Evolutionary conservation across 1,284 basidiomycete genomes (phyloP).

Genomic region (Neolentinus lepideus): DNA sequence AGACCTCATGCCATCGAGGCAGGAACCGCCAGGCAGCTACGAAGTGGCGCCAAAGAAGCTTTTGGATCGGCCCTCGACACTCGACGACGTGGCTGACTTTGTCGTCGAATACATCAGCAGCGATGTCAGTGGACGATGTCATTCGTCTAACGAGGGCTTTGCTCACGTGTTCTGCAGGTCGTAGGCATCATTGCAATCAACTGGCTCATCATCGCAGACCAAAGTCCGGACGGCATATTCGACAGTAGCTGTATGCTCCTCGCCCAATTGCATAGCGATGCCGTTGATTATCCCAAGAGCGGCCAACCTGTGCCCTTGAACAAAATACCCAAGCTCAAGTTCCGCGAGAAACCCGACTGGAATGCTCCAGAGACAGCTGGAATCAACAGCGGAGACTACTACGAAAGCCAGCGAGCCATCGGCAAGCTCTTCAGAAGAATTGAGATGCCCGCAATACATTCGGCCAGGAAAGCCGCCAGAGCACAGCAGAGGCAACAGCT

Average conservation of each 20-base stretch:
- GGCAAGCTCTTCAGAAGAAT: slow-evolving; percentile 52
- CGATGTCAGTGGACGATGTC: slow-evolving; percentile 34
- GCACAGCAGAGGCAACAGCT: slow-evolving; percentile 15
- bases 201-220: slow-evolving; percentile 65
- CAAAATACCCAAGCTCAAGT: slow-evolving; percentile 39
- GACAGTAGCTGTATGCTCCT: slow-evolving; percentile 55
- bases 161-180: slow-evolving; percentile 25
- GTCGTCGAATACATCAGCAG: slow-evolving; percentile 65
- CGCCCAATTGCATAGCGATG: slow-evolving; percentile 60
- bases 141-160: slow-evolving; percentile 6
- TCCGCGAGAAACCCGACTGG: slow-evolving; percentile 47
- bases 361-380: slow-evolving; percentile 51
- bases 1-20: slow-evolving; percentile 24
- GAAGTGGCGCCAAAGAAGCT: slow-evolving; percentile 36
- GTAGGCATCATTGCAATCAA: slow-evolving; percentile 56
- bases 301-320: slow-evolving; percentile 45
- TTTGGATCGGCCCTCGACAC: slow-evolving; percentile 49
- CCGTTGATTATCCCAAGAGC: slow-evolving; percentile 65
- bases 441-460: slow-evolving; percentile 35
- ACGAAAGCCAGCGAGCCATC: slow-evolving; percentile 43
- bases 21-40: slow-evolving; percentile 43
- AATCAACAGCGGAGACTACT: slow-evolving; percentile 28
- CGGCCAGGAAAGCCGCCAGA: slow-evolving; percentile 11
- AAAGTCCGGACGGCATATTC: slow-evolving; percentile 42
- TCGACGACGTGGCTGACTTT: slow-evolving; percentile 67